Percentiles rank a stretch among this genome's conserved stretches.
Evolutionary conservation across 2,329 filamentous ascomycete species (phyloP).

Genomic region (Colletotrichum orchidophilum): DNA sequence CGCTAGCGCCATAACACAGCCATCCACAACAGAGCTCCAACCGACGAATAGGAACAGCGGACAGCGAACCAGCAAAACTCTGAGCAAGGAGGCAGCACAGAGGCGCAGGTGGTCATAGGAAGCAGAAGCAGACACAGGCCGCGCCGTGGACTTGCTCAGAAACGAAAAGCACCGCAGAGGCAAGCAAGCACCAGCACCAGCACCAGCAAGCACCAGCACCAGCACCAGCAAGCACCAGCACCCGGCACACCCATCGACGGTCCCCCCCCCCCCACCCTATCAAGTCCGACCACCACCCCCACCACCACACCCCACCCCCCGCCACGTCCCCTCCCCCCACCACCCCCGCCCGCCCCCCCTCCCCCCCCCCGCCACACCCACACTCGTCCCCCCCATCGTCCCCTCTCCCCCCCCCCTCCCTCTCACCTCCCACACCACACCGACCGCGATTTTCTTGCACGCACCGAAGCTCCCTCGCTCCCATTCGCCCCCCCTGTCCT

Average conservation of each 20-base stretch:
- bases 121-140: neutral
- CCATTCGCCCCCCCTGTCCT: constrained; percentile 30
- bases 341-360: neutral
- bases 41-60: constrained; percentile 12
- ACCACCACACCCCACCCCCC: too few species aligned
- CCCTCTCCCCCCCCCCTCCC: neutral
- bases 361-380: neutral
- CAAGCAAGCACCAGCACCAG: too few species aligned
- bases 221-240: constrained; percentile 2
- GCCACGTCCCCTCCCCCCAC: neutral
- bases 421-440: constrained; percentile 15
- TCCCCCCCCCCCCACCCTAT: neutral
- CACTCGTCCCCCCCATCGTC: neutral
- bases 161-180: constrained; percentile 1
- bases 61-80: constrained; percentile 27
- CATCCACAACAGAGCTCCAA: constrained; percentile 27
- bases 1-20: constrained; percentile 35
- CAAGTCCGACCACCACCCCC: too few species aligned
- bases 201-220: constrained; percentile 3
- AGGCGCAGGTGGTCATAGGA: neutral
- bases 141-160: constrained; percentile 11
- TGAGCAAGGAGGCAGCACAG: constrained; percentile 4
- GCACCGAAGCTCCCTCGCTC: constrained; percentile 26
- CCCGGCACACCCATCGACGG: neutral
- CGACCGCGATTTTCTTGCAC: constrained; percentile 5